Percentiles rank a stretch among this genome's conserved stretches.
phyloP scores from a whole-genome alignment of 2,329 filamentous ascomycete genomes.

The Colletotrichum sp. region DNA sequence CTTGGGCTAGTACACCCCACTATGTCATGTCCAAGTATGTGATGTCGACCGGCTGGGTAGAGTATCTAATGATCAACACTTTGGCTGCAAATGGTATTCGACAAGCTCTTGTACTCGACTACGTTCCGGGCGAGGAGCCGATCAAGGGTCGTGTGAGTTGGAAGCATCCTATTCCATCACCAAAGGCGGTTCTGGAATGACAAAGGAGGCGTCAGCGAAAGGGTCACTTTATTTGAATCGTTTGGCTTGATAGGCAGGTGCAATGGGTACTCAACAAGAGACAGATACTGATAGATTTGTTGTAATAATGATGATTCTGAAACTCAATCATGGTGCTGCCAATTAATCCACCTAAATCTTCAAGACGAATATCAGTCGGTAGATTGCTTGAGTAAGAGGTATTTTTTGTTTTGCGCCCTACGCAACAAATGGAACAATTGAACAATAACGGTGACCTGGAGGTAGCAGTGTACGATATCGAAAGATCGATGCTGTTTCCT shows the following conservation, averaged over 20 bases:
- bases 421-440: neutral
- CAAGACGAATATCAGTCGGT: neutral
- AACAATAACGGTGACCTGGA: neutral
- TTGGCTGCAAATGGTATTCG: neutral
- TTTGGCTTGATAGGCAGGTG: neutral
- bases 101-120: neutral
- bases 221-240: neutral
- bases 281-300: neutral
- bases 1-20: neutral
- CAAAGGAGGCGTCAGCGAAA: neutral
- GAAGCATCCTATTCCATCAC: neutral
- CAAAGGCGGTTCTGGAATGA: neutral
- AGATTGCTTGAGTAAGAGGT: fast-evolving
- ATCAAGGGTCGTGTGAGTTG: neutral
- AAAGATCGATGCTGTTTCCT: neutral
- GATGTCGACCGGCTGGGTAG: neutral
- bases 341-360: neutral
- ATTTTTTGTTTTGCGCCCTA: fast-evolving
- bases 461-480: fast-evolving
- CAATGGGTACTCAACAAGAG: neutral
- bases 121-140: neutral
- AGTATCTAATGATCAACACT: neutral
- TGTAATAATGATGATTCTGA: neutral
- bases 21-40: neutral
- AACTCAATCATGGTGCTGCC: neutral